Evolutionary conservation across 768 basidiomycete species (phyloP).

Genomic region (Pleurotus salmoneostramineus): DNA sequence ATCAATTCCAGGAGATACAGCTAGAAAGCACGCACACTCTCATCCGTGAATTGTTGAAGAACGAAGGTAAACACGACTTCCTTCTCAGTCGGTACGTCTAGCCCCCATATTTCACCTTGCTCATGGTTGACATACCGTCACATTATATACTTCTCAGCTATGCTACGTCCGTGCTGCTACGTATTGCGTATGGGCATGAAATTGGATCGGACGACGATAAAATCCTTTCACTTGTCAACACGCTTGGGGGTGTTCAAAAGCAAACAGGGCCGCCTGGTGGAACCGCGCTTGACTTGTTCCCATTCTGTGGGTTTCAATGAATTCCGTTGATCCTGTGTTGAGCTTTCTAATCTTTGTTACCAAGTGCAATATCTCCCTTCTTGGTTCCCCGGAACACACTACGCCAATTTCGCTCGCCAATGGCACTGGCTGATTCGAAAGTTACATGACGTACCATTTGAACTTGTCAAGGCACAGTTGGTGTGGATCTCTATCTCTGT

Average conservation of each 20-base stretch:
- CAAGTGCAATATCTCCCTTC: background rate
- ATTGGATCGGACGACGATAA: constrained; percentile 18
- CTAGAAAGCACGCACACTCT: constrained; percentile 26
- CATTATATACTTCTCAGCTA: constrained; percentile 13
- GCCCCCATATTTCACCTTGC: background rate
- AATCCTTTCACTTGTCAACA: constrained; percentile 15
- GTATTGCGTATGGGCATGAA: constrained; percentile 19
- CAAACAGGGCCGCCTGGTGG: constrained; percentile 14
- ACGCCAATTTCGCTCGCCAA: background rate
- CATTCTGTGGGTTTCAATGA: constrained; percentile 13
- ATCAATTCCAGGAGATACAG: constrained; percentile 18
- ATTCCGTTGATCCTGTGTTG: background rate
- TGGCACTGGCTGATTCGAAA: background rate
- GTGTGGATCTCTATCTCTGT: background rate
- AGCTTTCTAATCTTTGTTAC: background rate
- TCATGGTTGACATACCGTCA: background rate
- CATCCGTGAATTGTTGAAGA: constrained; percentile 19
- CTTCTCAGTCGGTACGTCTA: constrained; percentile 22
- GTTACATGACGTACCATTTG: background rate
- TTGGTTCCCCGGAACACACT: background rate
- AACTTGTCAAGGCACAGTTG: background rate
- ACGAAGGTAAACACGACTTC: constrained; percentile 14
- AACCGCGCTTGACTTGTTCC: constrained; percentile 19
- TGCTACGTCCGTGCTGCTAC: constrained; percentile 17
- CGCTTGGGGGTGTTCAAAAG: constrained; percentile 10